Evolutionary conservation across 805 yeast species (phyloP).

Genomic region (Danielia oregonensis): DNA sequence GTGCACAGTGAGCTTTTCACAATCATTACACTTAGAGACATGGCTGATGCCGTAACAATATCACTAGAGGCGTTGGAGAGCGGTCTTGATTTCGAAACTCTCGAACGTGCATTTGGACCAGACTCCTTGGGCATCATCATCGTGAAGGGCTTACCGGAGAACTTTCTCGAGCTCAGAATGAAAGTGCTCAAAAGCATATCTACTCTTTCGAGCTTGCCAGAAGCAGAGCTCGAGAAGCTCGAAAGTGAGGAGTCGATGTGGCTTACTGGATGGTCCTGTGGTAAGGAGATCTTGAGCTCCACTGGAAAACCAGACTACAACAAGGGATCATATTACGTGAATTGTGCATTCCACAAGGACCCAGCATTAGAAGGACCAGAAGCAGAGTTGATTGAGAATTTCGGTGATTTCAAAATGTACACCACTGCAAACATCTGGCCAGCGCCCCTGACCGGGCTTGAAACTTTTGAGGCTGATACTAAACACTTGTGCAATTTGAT

Average conservation of each 20-base stretch:
- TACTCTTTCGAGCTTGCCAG: slow-evolving; percentile 38
- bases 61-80: slow-evolving; percentile 24
- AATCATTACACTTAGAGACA: not conserved
- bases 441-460: slow-evolving; percentile 16
- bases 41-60: slow-evolving; percentile 26
- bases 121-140: slow-evolving; percentile 53
- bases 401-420: slow-evolving; percentile 38
- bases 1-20: not conserved
- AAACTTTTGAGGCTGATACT: slow-evolving; percentile 32
- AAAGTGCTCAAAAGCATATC: slow-evolving; percentile 43
- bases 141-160: slow-evolving; percentile 40
- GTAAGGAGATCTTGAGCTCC: slow-evolving; percentile 44
- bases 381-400: slow-evolving; percentile 25
- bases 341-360: slow-evolving; percentile 52
- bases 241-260: slow-evolving; percentile 50
- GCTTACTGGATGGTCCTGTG: slow-evolving; percentile 61
- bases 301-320: slow-evolving; percentile 43
- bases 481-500: slow-evolving; percentile 43
- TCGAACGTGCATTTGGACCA: slow-evolving; percentile 50
- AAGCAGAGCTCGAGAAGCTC: slow-evolving; percentile 27
- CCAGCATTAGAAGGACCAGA: slow-evolving; percentile 45
- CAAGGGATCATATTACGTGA: slow-evolving; percentile 57
- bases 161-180: slow-evolving; percentile 35
- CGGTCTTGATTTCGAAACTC: slow-evolving; percentile 27
- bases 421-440: slow-evolving; percentile 57